Conservation (phyloP, 1,139 yeast species). For the Diutina sp. region DNA sequence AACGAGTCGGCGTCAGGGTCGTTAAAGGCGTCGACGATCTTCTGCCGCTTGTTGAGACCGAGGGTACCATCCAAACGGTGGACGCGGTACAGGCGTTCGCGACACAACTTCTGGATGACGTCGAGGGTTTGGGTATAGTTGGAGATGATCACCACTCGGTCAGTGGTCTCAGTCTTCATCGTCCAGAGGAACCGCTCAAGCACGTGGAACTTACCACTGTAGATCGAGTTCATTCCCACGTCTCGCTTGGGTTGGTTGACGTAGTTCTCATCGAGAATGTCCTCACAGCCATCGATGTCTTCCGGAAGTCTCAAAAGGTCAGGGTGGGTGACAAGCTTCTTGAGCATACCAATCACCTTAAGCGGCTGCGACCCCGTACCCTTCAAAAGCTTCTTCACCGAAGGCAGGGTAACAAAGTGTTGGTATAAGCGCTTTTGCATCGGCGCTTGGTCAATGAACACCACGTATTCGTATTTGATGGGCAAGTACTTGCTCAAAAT, state of each 20-base stretch:
- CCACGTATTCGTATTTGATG: constrained; percentile 90
- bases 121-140: constrained; percentile 92
- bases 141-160: constrained; percentile 86
- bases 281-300: constrained; percentile 59
- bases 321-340: constrained; percentile 90
- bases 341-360: constrained; percentile 79
- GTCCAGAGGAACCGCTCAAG: constrained; percentile 66
- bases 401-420: constrained; percentile 73
- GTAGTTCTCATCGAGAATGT: constrained; percentile 66
- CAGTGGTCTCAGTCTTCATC: constrained; percentile 72
- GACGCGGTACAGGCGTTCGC: constrained; percentile 61
- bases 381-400: constrained; percentile 52
- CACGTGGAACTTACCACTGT: constrained; percentile 49
- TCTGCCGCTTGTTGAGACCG: constrained; percentile 86
- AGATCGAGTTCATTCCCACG: constrained; percentile 36
- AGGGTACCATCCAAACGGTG: constrained; percentile 86
- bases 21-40: constrained; percentile 80
- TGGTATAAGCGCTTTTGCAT: constrained; percentile 63
- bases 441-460: constrained; percentile 74
- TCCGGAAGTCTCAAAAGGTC: constrained; percentile 66
- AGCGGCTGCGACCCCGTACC: constrained; percentile 51
- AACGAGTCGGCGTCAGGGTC: constrained; percentile 85
- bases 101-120: constrained; percentile 76
- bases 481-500: constrained; percentile 88
- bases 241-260: constrained; percentile 19